phyloP scores from a whole-genome alignment of 1,139 yeast species.

The Yamadazyma songkhlaensis region DNA sequence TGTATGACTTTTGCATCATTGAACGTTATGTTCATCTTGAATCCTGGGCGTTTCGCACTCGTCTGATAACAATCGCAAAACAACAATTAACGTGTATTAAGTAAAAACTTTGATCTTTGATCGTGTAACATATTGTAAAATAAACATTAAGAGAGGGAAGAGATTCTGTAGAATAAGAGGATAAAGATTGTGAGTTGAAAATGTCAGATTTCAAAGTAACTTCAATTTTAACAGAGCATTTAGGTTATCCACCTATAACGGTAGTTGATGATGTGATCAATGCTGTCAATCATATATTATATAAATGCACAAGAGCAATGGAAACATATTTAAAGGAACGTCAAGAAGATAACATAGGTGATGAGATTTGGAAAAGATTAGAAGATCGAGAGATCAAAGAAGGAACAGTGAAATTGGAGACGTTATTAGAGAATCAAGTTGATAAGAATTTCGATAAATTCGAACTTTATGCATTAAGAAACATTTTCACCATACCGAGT shows the following conservation, averaged over 20 bases:
- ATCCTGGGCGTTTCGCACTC: constrained; percentile 3
- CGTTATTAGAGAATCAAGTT: constrained; percentile 71
- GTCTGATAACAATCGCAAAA: constrained; percentile 3
- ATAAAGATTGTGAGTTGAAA: not conserved
- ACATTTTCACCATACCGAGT: constrained; percentile 68
- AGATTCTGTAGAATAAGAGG: not conserved
- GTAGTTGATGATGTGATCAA: constrained; percentile 86
- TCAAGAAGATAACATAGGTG: constrained; percentile 13
- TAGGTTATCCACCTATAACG: constrained; percentile 85
- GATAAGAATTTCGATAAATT: constrained; percentile 85
- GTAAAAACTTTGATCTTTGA: not conserved
- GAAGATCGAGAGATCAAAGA: constrained; percentile 54
- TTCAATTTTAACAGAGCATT: constrained; percentile 65
- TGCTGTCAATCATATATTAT: constrained; percentile 81
- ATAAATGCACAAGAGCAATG: constrained; percentile 78
- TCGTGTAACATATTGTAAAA: not conserved
- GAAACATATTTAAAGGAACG: constrained; percentile 58
- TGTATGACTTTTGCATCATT: constrained; percentile 37
- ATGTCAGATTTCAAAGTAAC: constrained; percentile 7
- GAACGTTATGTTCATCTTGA: constrained; percentile 8
- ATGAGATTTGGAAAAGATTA: constrained; percentile 13
- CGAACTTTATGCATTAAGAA: constrained; percentile 78
- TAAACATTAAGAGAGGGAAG: not conserved
- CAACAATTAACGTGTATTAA: not conserved
- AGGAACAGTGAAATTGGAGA: constrained; percentile 82